Evolutionary conservation across 2,329 filamentous ascomycete species (phyloP).

Genomic region (Phialophora expanda): DNA sequence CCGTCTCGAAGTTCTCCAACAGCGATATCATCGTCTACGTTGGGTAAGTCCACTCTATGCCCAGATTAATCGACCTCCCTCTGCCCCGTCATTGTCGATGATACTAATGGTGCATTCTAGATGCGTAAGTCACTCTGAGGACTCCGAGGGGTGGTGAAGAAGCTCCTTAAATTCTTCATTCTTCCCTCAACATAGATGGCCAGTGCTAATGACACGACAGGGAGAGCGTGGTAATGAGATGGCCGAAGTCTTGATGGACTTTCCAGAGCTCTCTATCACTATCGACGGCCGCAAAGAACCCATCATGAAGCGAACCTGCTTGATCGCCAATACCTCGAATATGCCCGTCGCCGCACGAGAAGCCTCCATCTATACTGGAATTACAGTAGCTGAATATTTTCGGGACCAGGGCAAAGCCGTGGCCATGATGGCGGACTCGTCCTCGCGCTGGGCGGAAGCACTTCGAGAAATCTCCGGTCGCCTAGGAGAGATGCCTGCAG

Average conservation of each 20-base stretch:
- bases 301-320: conserved; percentile 99
- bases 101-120: not conserved
- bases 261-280: conserved; percentile 95
- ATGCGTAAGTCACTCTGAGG: not conserved
- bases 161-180: not conserved
- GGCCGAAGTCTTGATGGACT: conserved; percentile 99
- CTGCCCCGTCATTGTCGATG: not conserved
- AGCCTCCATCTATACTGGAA: conserved; percentile 97
- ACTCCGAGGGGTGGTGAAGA: not conserved
- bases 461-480: conserved; percentile 98
- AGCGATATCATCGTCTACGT: conserved; percentile 99
- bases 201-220: conserved; percentile 18
- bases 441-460: conserved; percentile 97
- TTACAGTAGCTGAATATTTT: conserved; percentile 95
- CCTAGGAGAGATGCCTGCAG: conserved; percentile 98
- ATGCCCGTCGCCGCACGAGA: conserved; percentile 99
- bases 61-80: not conserved
- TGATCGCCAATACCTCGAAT: conserved; percentile 99
- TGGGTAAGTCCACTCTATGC: conserved; percentile 55
- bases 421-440: conserved; percentile 99
- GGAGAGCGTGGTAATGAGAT: conserved; percentile 98
- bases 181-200: not conserved
- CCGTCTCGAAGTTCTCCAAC: conserved; percentile 99
- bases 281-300: conserved; percentile 93
- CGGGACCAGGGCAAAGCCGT: conserved; percentile 96